Evolutionary conservation across 192 early-diverging fungal species (phyloP).

Genomic region (Paraglomus occultum): DNA sequence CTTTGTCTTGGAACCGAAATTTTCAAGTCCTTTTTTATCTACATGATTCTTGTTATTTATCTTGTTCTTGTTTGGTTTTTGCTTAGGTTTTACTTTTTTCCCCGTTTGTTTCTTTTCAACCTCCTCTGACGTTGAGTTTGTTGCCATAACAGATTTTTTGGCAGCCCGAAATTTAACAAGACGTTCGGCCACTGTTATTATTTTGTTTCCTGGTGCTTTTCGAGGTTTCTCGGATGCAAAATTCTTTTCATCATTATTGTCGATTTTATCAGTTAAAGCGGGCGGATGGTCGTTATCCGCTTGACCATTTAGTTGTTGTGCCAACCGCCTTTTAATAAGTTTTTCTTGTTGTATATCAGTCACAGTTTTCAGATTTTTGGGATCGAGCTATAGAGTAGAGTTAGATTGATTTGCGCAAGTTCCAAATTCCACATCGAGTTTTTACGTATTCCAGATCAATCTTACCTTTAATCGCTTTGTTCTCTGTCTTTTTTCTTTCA

Average conservation of each 20-base stretch:
- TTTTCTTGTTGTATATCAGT: slow-evolving; percentile 65
- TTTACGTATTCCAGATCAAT: slow-evolving; percentile 31
- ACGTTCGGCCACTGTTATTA: slow-evolving; percentile 8
- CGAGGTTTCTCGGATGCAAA: not conserved
- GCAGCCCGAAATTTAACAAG: slow-evolving; percentile 35
- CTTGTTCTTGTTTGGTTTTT: slow-evolving; percentile 31
- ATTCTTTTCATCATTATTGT: slow-evolving; percentile 32
- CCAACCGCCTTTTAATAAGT: slow-evolving; percentile 42
- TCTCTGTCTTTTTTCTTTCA: slow-evolving; percentile 77
- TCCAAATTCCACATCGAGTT: not conserved
- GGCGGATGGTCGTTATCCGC: slow-evolving; percentile 25
- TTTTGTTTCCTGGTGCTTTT: slow-evolving; percentile 3
- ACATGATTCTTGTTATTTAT: slow-evolving; percentile 31
- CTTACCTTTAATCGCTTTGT: slow-evolving; percentile 81
- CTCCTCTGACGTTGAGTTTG: slow-evolving; percentile 75
- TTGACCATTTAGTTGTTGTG: slow-evolving; percentile 32
- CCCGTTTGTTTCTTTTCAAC: slow-evolving; percentile 54
- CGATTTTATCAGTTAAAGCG: slow-evolving; percentile 30
- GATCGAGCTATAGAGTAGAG: slow-evolving; percentile 62
- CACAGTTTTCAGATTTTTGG: slow-evolving; percentile 72
- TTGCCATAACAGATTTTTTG: slow-evolving; percentile 60
- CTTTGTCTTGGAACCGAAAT: slow-evolving; percentile 43
- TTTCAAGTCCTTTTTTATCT: slow-evolving; percentile 34
- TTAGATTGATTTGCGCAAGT: not conserved
- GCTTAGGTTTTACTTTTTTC: slow-evolving; percentile 38